Evolutionary conservation across 768 basidiomycete genomes (phyloP), one percentile per base, ranked within the genome.

Genomic region (Dacryopinax spathularia): DNA sequence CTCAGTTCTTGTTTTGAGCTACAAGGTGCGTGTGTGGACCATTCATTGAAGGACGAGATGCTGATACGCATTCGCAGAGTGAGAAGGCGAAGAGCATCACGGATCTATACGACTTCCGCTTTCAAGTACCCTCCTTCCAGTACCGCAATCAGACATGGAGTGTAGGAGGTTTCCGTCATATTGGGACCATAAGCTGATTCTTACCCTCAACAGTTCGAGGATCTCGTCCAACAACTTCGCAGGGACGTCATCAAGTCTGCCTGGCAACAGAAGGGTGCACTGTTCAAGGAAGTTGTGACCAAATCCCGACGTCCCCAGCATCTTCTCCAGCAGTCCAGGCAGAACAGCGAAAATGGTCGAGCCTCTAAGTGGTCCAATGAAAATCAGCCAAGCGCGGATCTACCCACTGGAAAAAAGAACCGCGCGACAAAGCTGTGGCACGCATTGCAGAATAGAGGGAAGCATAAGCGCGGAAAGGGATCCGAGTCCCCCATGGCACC

Each of bases 61-160:
- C 39, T 64, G 48, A 44, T 41, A 31, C 62, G 67, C 60, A 44
- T 60, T 68, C 60, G 66, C 63, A 65, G 56, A 66, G 48, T 18
- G 48, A 65, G 66, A 75, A 70, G 69, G 69, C 63, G 69, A 69
- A 62, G 70, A 69, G 35, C 35, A 41, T 78, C 27, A 74, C 76
- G 1, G 73, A 79, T 63, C 64, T 76, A 66, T 87, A 87, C 62
- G 91, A 91, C 16, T 89, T 96, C 70, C 85, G 89, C 62, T 90
- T 93, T 71, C 82, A 83, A 65, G 91, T 90, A 3, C 84, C 89
- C 34, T 82, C 84, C 60, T 77, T 95, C 39, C 85, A 88, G 68
- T 92, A 89, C 72, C 84, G 83, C 64, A 89, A 90, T 67, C 85
- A 87, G 69, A 89, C 88, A 2, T 86, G 82, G 81, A 89, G 88